Evolutionary conservation across 306 rosid species (phyloP).

Genomic region (Cucurbita moschata): DNA sequence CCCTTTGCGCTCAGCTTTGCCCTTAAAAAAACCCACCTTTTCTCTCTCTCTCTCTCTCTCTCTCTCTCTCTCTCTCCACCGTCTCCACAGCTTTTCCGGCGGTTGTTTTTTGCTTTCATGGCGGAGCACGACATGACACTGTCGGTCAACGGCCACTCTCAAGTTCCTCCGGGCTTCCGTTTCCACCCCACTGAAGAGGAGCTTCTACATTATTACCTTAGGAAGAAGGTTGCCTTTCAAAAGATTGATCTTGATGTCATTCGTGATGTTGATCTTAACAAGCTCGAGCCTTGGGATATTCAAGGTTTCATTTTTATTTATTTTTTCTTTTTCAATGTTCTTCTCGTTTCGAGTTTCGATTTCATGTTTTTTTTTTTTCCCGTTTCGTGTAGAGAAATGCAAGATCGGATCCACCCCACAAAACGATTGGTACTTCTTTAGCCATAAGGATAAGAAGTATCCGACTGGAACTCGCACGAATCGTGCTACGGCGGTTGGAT

Average conservation of each 20-base stretch:
- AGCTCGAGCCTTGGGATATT: slow-evolving; percentile 59
- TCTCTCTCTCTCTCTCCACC: not conserved
- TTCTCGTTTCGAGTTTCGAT: not conserved
- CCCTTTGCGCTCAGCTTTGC: slow-evolving; percentile 16
- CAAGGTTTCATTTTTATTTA: slow-evolving; percentile 20
- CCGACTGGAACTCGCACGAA: slow-evolving; percentile 52
- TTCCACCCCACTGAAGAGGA: slow-evolving; percentile 54
- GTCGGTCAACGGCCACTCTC: slow-evolving; percentile 42
- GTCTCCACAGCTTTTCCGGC: not conserved
- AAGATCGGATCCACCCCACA: slow-evolving; percentile 53
- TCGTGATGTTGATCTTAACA: slow-evolving; percentile 47
- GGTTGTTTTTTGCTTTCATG: not conserved
- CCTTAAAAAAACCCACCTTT: not conserved
- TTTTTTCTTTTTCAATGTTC: not conserved
- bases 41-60: not conserved
- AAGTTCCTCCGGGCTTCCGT: slow-evolving; percentile 43
- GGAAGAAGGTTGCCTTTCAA: slow-evolving; percentile 42
- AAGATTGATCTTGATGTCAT: slow-evolving; percentile 48
- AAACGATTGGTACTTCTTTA: slow-evolving; percentile 52
- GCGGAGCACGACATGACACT: slow-evolving; percentile 24
- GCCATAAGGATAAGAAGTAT: slow-evolving; percentile 50
- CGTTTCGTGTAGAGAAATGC: slow-evolving; percentile 24
- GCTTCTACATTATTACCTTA: slow-evolving; percentile 44
- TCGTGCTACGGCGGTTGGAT: slow-evolving; percentile 45
- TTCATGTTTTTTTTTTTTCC: not conserved